A percentile compares a stretch with the other conserved stretches of the same genome.
These are phyloP conservation scores for Penicillium diatomitis DNA, from an alignment of 495 filamentous ascomycete species.

Conservation along the genomic window DNA sequence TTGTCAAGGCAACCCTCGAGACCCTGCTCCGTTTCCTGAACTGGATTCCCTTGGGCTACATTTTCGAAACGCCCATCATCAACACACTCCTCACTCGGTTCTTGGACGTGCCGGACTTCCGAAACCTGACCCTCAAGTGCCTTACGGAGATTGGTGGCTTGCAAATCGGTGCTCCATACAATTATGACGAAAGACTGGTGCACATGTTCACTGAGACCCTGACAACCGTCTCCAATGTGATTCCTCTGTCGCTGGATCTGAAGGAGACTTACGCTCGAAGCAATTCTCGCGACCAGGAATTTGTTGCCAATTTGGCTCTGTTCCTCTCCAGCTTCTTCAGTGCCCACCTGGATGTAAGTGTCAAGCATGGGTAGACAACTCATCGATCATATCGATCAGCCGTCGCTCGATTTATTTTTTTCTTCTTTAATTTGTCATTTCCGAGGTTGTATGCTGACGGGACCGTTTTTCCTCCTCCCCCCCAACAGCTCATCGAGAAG, in stretches of 20 bases:
- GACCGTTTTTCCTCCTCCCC: background rate
- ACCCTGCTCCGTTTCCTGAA: slow-evolving; percentile 93
- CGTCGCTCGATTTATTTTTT: background rate
- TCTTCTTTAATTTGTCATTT: background rate
- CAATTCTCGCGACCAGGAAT: slow-evolving; percentile 91
- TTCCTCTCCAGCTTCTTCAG: slow-evolving; percentile 95
- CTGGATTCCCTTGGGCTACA: slow-evolving; percentile 97
- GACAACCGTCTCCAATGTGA: slow-evolving; percentile 79
- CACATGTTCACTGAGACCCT: slow-evolving; percentile 96
- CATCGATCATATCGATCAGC: background rate
- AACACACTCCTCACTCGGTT: slow-evolving; percentile 87
- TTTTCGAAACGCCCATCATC: slow-evolving; percentile 95
- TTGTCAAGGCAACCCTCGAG: slow-evolving; percentile 90
- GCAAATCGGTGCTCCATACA: slow-evolving; percentile 64
- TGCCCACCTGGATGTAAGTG: slow-evolving; percentile 75
- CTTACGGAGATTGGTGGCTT: slow-evolving; percentile 94
- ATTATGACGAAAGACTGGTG: slow-evolving; percentile 88
- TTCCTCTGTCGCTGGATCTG: slow-evolving; percentile 79
- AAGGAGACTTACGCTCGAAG: slow-evolving; percentile 83
- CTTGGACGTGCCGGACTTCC: slow-evolving; percentile 82
- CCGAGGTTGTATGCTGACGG: background rate
- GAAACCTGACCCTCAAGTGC: slow-evolving; percentile 93
- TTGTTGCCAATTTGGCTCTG: slow-evolving; percentile 90
- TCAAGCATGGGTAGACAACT: background rate
- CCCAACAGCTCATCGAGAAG: slow-evolving; percentile 75